Base-by-base conservation (phyloP, 2,329 filamentous ascomycete species). In the Cladosporium sp. region DNA sequence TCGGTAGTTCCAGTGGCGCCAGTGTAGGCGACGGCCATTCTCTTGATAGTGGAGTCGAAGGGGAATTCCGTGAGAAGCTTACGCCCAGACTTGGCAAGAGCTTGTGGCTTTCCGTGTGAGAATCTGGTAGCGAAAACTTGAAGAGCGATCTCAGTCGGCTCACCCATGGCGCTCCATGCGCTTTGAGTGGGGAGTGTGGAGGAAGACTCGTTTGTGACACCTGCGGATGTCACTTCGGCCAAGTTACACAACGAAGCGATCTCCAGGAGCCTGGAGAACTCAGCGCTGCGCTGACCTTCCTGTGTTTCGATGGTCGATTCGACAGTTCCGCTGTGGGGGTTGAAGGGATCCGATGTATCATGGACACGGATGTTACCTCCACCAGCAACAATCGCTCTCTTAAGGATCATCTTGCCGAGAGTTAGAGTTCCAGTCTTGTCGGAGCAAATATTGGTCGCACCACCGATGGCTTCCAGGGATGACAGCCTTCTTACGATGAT, bases 81-180 rank as follows among this genome's bases (percentile, higher is more conserved):
- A 27, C 54, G 32, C 12, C 51, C 42, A 13, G 35, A 38, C 13
- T 33, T 38, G 15, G 40, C 49, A 16, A 53, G 43, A 20, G 47
- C 45, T 19, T 48, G 30, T 13, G 51, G 15, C 39, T 51, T 57
- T 8, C 52, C 49, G 7, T 53, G 49, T 3, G 47, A 25, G 60
- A 87, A 86, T 6, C 83, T 78, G 38, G 76, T 78, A 7, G 82
- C 81, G 59, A 87, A 85, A 0, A 87, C 84, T 57, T 86, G 83
- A 35, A 87, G 83, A 1, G 84, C 83, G 52, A 86, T 84, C 57
- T 87, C 83, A 1, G 83, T 86, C 0, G 80, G 80, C 54, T 84
- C 81, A 20, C 82, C 83, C 25, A 35, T 78, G 75, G 77, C 79
- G 48, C 77, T 72, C 82, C 82, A 85, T 49, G 74, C 27, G 68